Percentiles rank a stretch among this genome's conserved stretches.
phyloP scores from a whole-genome alignment of 352 stramenopile genomes.

The Phytophthora podocarpi region DNA sequence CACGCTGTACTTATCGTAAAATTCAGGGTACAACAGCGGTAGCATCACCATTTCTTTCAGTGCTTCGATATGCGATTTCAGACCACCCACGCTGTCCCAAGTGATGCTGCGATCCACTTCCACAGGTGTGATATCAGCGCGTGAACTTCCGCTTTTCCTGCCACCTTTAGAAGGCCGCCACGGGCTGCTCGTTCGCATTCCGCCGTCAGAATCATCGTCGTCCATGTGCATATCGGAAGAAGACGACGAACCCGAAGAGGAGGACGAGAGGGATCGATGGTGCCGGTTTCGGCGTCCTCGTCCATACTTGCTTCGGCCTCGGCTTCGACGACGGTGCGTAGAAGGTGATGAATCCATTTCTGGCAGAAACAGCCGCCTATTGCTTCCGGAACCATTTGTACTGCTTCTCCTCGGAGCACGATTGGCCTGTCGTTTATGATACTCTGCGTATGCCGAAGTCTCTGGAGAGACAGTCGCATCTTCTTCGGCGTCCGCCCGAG shows the following conservation, averaged over 20 bases:
- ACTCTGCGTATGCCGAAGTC: conserved; percentile 60
- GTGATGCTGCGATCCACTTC: conserved; percentile 84
- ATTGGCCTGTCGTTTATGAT: conserved; percentile 64
- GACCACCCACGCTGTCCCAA: conserved; percentile 86
- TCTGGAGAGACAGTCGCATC: conserved; percentile 41
- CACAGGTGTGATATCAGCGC: conserved; percentile 82
- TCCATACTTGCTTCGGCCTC: conserved; percentile 23
- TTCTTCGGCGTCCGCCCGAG: conserved; percentile 37
- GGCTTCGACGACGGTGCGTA: conserved; percentile 23
- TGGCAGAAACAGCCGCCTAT: conserved; percentile 33
- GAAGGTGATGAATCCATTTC: conserved; percentile 32
- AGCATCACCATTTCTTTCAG: conserved; percentile 96
- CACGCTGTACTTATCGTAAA: conserved; percentile 91
- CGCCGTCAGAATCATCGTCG: conserved; percentile 71
- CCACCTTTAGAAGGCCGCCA: conserved; percentile 30
- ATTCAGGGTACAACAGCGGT: conserved; percentile 92
- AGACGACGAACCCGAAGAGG: conserved; percentile 45
- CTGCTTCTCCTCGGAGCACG: conserved; percentile 30
- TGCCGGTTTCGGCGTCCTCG: conserved; percentile 34
- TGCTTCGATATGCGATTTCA: conserved; percentile 86
- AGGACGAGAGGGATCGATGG: conserved; percentile 50
- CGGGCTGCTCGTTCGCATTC: conserved; percentile 61
- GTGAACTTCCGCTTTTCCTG: conserved; percentile 46
- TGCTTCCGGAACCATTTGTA: conserved; percentile 27
- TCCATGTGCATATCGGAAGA: conserved; percentile 60